Base-by-base conservation (phyloP, 2,329 filamentous ascomycete species). In the Monilinia aucupariae region DNA sequence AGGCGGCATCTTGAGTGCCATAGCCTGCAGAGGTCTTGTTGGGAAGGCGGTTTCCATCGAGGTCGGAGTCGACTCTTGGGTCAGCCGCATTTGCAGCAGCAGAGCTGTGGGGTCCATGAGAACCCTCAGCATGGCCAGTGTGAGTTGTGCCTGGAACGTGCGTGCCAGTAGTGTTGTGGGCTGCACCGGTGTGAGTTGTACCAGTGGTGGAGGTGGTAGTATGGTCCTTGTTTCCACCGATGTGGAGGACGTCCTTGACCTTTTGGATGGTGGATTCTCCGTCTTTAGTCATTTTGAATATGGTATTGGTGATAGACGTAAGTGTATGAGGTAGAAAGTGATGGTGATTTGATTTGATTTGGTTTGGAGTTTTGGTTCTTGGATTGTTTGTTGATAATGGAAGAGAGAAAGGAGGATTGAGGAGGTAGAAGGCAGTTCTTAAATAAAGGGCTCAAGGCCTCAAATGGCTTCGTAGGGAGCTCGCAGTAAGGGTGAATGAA, bases 31-130 rank as follows among this genome's bases (percentile, higher is more conserved):
- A 22, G 3, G 60, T 62, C 41, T 55, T 27, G 43, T 62, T 62
- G 32, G 54, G 56, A 41, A 53, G 13, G 9, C 63, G 54, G 60
- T 62, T 62, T 12, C 62, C 53, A 30, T 80, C 77, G 8, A 76
- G 73, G 69, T 83, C 78, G 37, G 78, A 80, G 70, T 83, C 80
- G 53, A 82, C 72, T 20, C 81, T 75, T 39, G 81, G 81, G 67
- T 84, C 82, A 17, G 73, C 71, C 25, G 79, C 78, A 71, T 84
- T 56, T 10, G 53, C 53, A 15, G 20, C 25, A 32, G 53, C n/a
- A 8, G 53, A 56, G 20, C 53, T 32, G 39, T 56, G 53, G 17
- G 53, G 39, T 56, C 53, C 53, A 1, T 56, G 39, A 9, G 53
- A 56, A 20, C 22, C 53, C 52, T 47, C 59, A 37, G 20, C 22